phyloP scores from a whole-genome alignment of 208 protist species.

The Trypanosomatidae sp. region DNA sequence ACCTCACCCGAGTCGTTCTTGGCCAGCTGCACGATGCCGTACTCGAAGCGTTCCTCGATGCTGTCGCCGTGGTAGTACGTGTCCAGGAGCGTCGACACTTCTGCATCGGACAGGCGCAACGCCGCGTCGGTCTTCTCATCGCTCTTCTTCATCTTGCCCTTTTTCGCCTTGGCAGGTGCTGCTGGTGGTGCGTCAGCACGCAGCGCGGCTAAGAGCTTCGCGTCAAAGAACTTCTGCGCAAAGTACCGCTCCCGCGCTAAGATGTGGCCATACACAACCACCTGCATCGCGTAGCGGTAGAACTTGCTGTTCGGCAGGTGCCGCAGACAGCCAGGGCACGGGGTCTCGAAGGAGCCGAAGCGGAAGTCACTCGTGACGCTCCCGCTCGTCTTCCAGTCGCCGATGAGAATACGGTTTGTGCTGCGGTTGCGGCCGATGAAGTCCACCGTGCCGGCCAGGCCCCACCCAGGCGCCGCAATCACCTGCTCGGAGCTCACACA shows the following conservation, averaged over 20 bases:
- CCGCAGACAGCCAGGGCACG: slow-evolving; percentile 58
- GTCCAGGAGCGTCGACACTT: slow-evolving; percentile 2
- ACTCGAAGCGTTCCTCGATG: slow-evolving; percentile 50
- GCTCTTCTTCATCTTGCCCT: too few relatives aligned
- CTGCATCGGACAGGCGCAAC: not conserved
- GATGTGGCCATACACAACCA: slow-evolving; percentile 79
- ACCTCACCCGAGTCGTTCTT: slow-evolving; percentile 71
- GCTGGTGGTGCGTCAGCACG: not conserved
- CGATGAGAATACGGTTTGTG: slow-evolving; percentile 62
- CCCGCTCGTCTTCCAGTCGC: slow-evolving; percentile 89
- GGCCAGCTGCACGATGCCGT: slow-evolving; percentile 75
- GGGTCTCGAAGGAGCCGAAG: slow-evolving; percentile 75
- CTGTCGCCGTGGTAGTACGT: slow-evolving; percentile 24
- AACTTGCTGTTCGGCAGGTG: slow-evolving; percentile 85
- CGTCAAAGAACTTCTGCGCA: slow-evolving; percentile 62
- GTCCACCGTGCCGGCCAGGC: slow-evolving; percentile 82
- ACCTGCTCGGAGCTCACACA: slow-evolving; percentile 72
- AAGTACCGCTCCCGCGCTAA: slow-evolving; percentile 69
- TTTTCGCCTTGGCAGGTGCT: not conserved
- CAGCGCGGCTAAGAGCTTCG: slow-evolving; percentile 23
- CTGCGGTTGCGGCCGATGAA: slow-evolving; percentile 70
- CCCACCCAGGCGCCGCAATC: slow-evolving; percentile 61
- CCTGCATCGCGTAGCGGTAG: slow-evolving; percentile 88
- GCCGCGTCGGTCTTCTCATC: not conserved
- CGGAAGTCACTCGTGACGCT: slow-evolving; percentile 72